Evolutionary conservation across 805 yeast species (phyloP), one percentile per base, ranked within the genome.

Genomic region (Suhomyces sp.): DNA sequence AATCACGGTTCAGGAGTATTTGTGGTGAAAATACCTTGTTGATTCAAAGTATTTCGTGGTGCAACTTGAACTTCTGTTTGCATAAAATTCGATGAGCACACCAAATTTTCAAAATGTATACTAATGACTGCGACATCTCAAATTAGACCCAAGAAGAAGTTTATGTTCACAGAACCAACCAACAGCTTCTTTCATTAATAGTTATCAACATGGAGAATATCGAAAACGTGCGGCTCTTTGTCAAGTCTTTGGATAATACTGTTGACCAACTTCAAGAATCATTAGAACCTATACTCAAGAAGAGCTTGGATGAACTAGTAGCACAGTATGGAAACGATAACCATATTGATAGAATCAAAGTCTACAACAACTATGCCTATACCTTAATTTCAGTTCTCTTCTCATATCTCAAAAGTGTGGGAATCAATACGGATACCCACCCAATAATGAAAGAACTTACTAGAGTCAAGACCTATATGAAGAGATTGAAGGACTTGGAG

Each of bases 401-500:
- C 55, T 72, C 83, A 4, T 76, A 79, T 48, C 54, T 83, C 38
- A 79, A 83, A 44, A 51, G 79, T 0, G 60, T 60, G 11, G 91
- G 91, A 1, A 56, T 68, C 11, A 76, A 79, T 38, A 73, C 81
- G 1, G 69, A 68, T 8, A 54, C 59, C 5, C 87, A 83, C 46
- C 79, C 82, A 2, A 74, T 88, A 14, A 77, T 81, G 79, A 62
- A 62, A 19, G 95, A 84, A 50, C 62, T 86, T 34, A 68, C 65
- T 6, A 66, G 88, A 42, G 81, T 85, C 25, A 83, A 82, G 53
- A 51, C 68, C n/a, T 83, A 81, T 45, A 81, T 83, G 79, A 70
- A 70, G 24, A 70, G 79, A 49, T 69, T 76, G 23, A 76, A 76
- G 45, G 63, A 52, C 3, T 54, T 68, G 4, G 65, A 63, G 14